A percentile compares a stretch with the other conserved stretches of the same genome.
Conservation (phyloP, 2,329 filamentous ascomycete genomes). For the Xylariaceae sp. region DNA sequence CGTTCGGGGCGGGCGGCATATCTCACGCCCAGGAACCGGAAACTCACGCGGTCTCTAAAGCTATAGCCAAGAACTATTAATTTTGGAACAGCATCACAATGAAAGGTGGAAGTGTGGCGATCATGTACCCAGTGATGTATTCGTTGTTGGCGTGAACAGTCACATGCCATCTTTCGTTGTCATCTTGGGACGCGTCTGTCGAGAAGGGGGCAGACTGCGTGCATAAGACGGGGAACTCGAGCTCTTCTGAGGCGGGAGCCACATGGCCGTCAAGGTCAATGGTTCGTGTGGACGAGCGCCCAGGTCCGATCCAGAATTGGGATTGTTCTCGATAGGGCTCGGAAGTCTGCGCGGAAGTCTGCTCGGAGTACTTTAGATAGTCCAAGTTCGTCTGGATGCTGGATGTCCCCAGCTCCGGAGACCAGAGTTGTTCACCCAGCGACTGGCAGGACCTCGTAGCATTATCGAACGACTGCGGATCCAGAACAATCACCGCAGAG, state of each 20-base stretch:
- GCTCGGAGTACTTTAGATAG: slow-evolving; percentile 34
- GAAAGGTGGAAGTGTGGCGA: not conserved
- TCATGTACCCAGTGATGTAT: slow-evolving; percentile 32
- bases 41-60: slow-evolving; percentile 30
- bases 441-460: slow-evolving; percentile 32
- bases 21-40: slow-evolving; percentile 46
- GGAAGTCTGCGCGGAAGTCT: not conserved
- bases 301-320: slow-evolving; percentile 35
- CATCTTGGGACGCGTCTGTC: slow-evolving; percentile 30
- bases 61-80: slow-evolving; percentile 10
- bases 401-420: slow-evolving; percentile 23
- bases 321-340: slow-evolving; percentile 18
- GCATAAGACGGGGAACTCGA: slow-evolving; percentile 35
- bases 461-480: slow-evolving; percentile 25
- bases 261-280: slow-evolving; percentile 29
- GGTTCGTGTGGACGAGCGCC: slow-evolving; percentile 19
- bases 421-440: slow-evolving; percentile 39
- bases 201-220: slow-evolving; percentile 41
- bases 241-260: slow-evolving; percentile 13
- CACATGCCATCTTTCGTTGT: slow-evolving; percentile 33
- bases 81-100: not conserved
- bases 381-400: slow-evolving; percentile 32
- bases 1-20: slow-evolving; percentile 41
- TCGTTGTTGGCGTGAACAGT: slow-evolving; percentile 36
- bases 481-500: slow-evolving; percentile 35